These are phyloP conservation scores for Pelargonium fulgidum DNA, from an alignment of 441 rosid species.

Conservation along the genomic window DNA sequence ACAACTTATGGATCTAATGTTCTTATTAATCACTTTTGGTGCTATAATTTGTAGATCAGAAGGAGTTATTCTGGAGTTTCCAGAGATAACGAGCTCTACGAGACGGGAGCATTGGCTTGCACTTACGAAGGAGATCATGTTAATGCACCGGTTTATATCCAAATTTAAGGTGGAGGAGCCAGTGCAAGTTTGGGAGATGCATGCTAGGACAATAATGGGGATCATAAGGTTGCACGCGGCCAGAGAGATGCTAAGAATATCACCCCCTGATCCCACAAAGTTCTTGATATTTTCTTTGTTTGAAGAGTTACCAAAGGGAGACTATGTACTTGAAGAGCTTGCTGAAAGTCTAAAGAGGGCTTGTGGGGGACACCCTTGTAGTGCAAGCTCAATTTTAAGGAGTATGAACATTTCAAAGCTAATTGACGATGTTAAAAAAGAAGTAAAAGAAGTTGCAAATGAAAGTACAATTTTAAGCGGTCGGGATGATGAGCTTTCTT, in stretches of 20 bases:
- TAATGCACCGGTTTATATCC: slow-evolving; percentile 70
- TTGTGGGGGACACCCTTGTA: slow-evolving; percentile 38
- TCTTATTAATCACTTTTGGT: slow-evolving; percentile 12
- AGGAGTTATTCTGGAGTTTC: slow-evolving; percentile 81
- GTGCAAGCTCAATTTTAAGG: slow-evolving; percentile 68
- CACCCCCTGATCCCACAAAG: slow-evolving; percentile 66
- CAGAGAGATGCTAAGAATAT: slow-evolving; percentile 75
- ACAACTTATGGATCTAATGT: not conserved
- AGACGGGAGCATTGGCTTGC: slow-evolving; percentile 91
- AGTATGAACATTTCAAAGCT: slow-evolving; percentile 41
- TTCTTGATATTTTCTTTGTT: slow-evolving; percentile 78
- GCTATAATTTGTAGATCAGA: slow-evolving; percentile 46
- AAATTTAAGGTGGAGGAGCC: slow-evolving; percentile 43
- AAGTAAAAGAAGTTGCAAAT: slow-evolving; percentile 28
- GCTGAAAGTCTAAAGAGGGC: slow-evolving; percentile 54
- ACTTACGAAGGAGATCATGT: slow-evolving; percentile 53
- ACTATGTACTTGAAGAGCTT: slow-evolving; percentile 65
- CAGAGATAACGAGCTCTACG: slow-evolving; percentile 89
- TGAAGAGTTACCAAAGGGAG: slow-evolving; percentile 86
- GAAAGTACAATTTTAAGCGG: slow-evolving; percentile 19
- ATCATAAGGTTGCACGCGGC: slow-evolving; percentile 84
- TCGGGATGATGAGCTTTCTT: slow-evolving; percentile 28
- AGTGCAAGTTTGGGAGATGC: slow-evolving; percentile 70
- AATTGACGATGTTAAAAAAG: slow-evolving; percentile 13
- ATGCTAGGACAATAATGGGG: slow-evolving; percentile 70